Base-by-base conservation (phyloP, 2,329 filamentous ascomycete genomes). In the Albifimbria verrucaria region DNA sequence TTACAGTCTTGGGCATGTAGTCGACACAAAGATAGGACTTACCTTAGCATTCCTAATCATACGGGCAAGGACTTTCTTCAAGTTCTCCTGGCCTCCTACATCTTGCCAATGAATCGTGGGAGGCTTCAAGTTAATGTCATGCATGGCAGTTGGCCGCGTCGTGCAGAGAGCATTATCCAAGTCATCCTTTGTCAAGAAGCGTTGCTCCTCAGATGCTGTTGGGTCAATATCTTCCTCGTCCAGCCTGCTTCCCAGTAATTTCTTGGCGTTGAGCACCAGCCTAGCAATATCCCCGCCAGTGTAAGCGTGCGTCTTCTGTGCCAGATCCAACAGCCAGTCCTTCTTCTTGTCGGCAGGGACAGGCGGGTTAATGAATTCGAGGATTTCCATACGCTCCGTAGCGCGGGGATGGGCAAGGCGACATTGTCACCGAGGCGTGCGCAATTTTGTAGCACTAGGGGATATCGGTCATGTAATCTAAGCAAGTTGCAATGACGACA, bases 61-160 rank as follows among this genome's bases (percentile, higher is more conserved):
- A 48, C 73, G 73, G 26, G 75, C 75, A 22, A 87, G 74, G 2
- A 76, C 75, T 52, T 74, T 77, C 65, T 95, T 95, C 57, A 96
- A 84, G 41, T 81, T 77, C 44, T 88, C 82, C 57, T 96, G 89
- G 1, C 93, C 93, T 55, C 91, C 92, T 49, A 97, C 93, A 63
- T 97, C 90, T 48, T 81, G 78, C 92, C 92, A 97, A 68, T 81
- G 82, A 24, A 96, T 86, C 15, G 89, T 92, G 0, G 92, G 92
- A 9, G 90, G 92, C 65, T 95, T 90, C 46, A 97, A 78, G 65
- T 94, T 90, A 52, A 96, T 86, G 65, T 95, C 92, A 59, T 90
- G 86, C 83, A 97, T 93, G 3, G 91, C 90, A 1, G 88, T 92
- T 1, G 93, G 91, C 11, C 83, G 81, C n/a, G 92, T 85, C 52